Base-by-base conservation (phyloP, 1,139 yeast genomes). In the Saccharomycopsis hybrid region DNA sequence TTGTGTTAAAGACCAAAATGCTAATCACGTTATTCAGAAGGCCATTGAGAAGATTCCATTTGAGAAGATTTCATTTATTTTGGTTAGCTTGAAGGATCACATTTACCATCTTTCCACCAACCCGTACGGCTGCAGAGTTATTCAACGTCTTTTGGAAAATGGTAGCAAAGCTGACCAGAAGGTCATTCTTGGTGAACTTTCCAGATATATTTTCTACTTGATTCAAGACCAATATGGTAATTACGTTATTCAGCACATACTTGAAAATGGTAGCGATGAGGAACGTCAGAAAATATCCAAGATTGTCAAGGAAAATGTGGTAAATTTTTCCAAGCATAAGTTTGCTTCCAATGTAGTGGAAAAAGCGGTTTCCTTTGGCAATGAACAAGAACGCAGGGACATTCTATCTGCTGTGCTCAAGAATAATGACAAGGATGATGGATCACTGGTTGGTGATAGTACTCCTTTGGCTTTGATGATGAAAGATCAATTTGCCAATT, bases 261-360 rank as follows among this genome's bases (percentile, higher is more conserved):
- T 94, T 57, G 96, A 90, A 65, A 79, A 85, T 54, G 95, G 95
- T 8, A 74, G 74, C 31, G 66, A 71, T 2, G 69, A 68, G 30
- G 82, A 82, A 54, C 74, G 80, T 43, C 72, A 69, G 47, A 62
- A 62, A 47, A 76, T 84, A 43, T 70, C 81, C 48, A 69, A 66
- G 28, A 69, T 74, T 32, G 79, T 80, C 9, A 61, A 70, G 30
- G 70, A 73, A 31, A 80, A 86, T 35, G 82, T 92, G 47, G 86
- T 92, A 36, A 80, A 77, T 48, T 84, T 89, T 56, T 87, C 96
- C 13, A 85, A 88, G 60, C 98, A 94, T 70, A 94, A 94, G 66
- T 94, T 89, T 72, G 98, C 98, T 1, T 88, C 97, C 1, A 94
- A 94, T 66, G 98, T 94, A 31, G 95, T 92, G 59, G 98, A 94